phyloP scores from a whole-genome alignment of 441 rosid genomes.

The Raphanus hybrid region DNA sequence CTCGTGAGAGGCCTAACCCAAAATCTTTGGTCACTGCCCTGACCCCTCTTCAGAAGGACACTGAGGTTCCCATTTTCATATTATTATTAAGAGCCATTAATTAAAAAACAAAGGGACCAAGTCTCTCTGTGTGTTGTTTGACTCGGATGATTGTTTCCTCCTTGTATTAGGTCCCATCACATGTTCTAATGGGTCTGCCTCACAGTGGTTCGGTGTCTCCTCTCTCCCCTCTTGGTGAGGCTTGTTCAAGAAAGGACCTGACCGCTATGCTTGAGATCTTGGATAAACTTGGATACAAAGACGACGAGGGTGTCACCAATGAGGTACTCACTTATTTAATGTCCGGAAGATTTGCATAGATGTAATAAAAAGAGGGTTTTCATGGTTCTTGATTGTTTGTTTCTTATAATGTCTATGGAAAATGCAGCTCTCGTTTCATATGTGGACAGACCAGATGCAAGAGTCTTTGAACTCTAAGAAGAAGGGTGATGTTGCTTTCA shows the following conservation, averaged over 20 bases:
- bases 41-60: conserved; percentile 80
- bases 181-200: conserved; percentile 1
- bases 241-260: conserved; percentile 66
- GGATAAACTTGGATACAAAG: conserved; percentile 81
- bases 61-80: conserved; percentile 52
- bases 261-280: conserved; percentile 84
- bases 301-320: conserved; percentile 81
- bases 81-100: background rate
- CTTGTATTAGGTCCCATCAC: conserved; percentile 14
- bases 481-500: conserved; percentile 68
- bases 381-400: conserved; percentile 2
- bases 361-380: background rate
- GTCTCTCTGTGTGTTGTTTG: too few relatives aligned
- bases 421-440: conserved; percentile 87
- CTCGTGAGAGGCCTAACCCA: conserved; percentile 86
- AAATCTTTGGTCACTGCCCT: conserved; percentile 76
- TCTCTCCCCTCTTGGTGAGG: background rate
- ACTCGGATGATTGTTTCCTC: too few relatives aligned
- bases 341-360: too few relatives aligned
- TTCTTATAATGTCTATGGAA: conserved; percentile 40
- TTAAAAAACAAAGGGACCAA: background rate
- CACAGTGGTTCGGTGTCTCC: background rate
- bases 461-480: background rate
- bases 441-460: conserved; percentile 61
- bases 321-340: conserved; percentile 25